Evolutionary conservation across 2,329 filamentous ascomycete species (phyloP).

Genomic region (Diaporthe batatas): DNA sequence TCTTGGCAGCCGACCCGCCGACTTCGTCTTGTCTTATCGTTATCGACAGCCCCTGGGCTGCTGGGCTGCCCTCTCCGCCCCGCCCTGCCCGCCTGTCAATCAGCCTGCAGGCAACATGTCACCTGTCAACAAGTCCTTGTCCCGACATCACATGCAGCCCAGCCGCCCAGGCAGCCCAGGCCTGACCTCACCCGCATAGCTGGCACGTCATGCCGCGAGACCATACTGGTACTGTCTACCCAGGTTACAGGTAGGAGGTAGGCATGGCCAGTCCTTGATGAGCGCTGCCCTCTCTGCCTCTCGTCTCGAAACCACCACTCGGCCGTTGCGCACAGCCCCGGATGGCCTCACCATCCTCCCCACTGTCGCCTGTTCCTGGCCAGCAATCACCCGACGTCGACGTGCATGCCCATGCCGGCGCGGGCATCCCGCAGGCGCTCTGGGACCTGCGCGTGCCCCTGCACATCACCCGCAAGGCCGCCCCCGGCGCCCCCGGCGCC

Average conservation of each 20-base stretch:
- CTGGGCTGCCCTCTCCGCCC: not conserved
- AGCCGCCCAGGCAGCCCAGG: not conserved
- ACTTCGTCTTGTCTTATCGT: no score
- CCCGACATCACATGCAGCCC: constrained; percentile 16
- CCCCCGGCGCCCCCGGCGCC: constrained; percentile 58
- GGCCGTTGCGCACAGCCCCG: not conserved
- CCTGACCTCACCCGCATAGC: constrained; percentile 6
- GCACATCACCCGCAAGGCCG: constrained; percentile 64
- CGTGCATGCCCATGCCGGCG: constrained; percentile 40
- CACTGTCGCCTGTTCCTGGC: constrained; percentile 21
- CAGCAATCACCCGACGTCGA: constrained; percentile 30
- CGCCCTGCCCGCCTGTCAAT: constrained; percentile 8
- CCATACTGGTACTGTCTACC: no score
- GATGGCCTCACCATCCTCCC: constrained; percentile 36
- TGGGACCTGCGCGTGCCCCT: constrained; percentile 69
- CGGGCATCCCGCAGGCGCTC: constrained; percentile 60
- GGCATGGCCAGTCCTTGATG: not conserved
- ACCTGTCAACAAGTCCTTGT: not conserved
- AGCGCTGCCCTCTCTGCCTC: constrained; percentile 1
- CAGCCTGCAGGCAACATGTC: constrained; percentile 20
- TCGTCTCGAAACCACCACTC: constrained; percentile 9
- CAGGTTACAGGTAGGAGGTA: no score
- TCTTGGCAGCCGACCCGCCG: constrained; percentile 13
- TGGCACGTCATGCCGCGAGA: constrained; percentile 7
- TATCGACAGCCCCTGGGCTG: not conserved